Base-by-base conservation (phyloP, 2,329 filamentous ascomycete genomes). In the Aureobasidium leucospermi region DNA sequence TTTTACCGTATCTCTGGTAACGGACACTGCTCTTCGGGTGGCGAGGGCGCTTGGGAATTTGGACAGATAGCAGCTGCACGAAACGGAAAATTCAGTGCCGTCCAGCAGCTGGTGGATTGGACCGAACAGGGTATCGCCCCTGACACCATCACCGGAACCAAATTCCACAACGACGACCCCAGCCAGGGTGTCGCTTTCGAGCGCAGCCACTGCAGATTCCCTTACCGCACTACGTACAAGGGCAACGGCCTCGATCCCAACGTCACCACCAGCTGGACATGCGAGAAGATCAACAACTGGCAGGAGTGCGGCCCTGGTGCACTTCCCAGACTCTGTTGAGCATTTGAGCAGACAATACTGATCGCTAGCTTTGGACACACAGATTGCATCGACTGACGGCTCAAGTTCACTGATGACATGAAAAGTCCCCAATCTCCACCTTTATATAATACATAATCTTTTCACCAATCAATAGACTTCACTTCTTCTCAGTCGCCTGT, bases 1-100 rank as follows among this genome's bases (percentile, higher is more conserved):
- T 78, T 75, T 67, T 83, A 83, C 71, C 74, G 74, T 32, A 78
- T 78, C 68, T 77, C 67, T 60, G 82, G 81, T 6, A 79, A 81
- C 70, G 72, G 68, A 1, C 81, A 83, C 67, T 84, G 81, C 65
- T 62, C 75, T 77, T 63, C 65, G 1, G 77, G 76, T 39, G 76
- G 76, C 6, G 69, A 72, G n/a, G 73, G 77, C 42, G 71, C 76
- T 3, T 72, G 74, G 64, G 72, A 71, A 62, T 72, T 80, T 63
- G 74, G 71, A 63, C 61, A 76, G 69, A 66, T 67, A 61, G 59
- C 61, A 8, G 63, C 56, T 23, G 67, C 67, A 7, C 60, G 63
- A 29, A 52, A 60, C 13, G 65, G 62, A 39, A 67, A 73, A 38
- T 70, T 76, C 62, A 80, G 81, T 65, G 76, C 79, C 13, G 70